phyloP scores from a whole-genome alignment of 2,329 filamentous ascomycete genomes.

The Beauveria sp. region DNA sequence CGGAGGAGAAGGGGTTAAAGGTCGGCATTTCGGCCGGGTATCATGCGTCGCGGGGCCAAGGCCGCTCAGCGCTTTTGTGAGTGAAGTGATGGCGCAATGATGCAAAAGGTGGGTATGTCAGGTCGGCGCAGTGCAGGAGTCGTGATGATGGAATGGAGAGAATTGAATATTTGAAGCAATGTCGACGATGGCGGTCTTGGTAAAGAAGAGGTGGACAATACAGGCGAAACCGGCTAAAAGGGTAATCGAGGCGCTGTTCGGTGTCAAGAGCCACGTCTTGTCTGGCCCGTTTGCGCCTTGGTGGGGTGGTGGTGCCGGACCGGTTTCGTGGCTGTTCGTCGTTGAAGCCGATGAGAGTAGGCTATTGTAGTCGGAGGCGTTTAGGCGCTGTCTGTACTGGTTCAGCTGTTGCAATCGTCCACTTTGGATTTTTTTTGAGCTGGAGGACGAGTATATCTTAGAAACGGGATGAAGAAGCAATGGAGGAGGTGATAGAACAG shows the following conservation, averaged over 20 bases:
- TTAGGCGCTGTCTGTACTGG: not conserved
- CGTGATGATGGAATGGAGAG: no score
- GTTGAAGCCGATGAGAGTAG: not conserved
- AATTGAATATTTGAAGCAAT: no score
- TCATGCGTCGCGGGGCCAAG: not conserved
- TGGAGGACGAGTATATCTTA: not conserved
- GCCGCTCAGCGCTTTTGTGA: conserved; percentile 3
- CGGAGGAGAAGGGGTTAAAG: conserved; percentile 48
- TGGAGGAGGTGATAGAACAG: not conserved
- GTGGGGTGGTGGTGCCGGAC: not conserved
- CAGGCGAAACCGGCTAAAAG: not conserved
- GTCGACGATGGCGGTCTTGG: not conserved
- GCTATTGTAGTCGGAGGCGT: not conserved
- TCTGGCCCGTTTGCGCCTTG: conserved; percentile 1
- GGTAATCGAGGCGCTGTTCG: not conserved
- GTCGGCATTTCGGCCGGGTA: conserved; percentile 39
- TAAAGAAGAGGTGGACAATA: not conserved
- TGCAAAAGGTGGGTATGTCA: not conserved
- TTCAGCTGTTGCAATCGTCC: not conserved
- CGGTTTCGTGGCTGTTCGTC: not conserved
- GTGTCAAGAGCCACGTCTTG: not conserved
- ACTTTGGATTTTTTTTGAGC: not conserved
- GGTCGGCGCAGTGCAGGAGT: no score
- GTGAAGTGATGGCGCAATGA: not conserved
- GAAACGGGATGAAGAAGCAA: not conserved